Percentiles rank a stretch among this genome's conserved stretches.
Conservation (phyloP, 345 rosid species). For the Gossypium stocksii region DNA sequence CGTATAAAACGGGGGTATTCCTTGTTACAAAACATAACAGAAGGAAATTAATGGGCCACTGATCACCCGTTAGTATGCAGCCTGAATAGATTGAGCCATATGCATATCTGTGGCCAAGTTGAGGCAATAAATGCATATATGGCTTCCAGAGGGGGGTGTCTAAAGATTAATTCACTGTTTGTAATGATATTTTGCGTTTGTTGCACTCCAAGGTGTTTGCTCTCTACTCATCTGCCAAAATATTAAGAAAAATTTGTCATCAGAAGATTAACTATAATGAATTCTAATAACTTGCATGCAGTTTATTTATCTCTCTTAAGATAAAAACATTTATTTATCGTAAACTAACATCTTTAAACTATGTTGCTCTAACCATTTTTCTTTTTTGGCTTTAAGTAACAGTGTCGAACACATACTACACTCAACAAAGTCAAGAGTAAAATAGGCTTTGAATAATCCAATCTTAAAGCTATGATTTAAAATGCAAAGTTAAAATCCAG, state of each 20-base stretch:
- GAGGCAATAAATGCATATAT: constrained; percentile 28
- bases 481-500: not conserved
- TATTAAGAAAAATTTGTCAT: not conserved
- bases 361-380: no score
- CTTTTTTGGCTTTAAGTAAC: no score
- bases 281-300: not conserved
- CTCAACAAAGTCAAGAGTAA: not conserved
- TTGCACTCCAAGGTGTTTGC: constrained; percentile 20
- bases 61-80: constrained; percentile 27
- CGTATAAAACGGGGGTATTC: not conserved
- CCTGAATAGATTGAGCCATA: constrained; percentile 20
- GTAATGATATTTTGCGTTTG: constrained; percentile 20
- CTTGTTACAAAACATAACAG: constrained; percentile 6
- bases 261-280: not conserved
- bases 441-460: no score
- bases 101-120: constrained; percentile 34
- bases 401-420: not conserved
- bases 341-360: no score
- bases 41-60: constrained; percentile 9
- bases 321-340: not conserved
- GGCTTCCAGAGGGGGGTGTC: constrained; percentile 14
- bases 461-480: no score
- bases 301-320: not conserved
- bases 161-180: constrained; percentile 15
- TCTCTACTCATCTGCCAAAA: constrained; percentile 34